These are phyloP conservation scores for Solanum chmielewskii DNA, from an alignment of 257 asterid genomes.

Conservation along the genomic window DNA sequence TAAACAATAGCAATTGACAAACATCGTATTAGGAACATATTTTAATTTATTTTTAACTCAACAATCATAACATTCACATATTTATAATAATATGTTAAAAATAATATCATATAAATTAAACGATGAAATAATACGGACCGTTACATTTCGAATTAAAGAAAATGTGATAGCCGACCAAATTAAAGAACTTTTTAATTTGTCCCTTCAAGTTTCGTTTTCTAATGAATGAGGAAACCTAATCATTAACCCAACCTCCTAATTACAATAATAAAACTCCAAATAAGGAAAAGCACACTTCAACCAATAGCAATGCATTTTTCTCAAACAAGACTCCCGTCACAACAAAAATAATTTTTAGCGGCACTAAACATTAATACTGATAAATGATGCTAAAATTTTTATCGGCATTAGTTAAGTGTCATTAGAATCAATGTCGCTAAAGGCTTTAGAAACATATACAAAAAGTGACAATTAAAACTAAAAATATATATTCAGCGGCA, in stretches of 20 bases:
- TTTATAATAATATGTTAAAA: neutral
- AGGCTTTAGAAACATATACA: no score
- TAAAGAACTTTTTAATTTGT: neutral
- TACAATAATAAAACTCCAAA: neutral
- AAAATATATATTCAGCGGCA: no score
- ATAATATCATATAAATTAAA: neutral
- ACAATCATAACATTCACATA: neutral
- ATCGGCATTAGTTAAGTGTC: no score
- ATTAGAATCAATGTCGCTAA: no score
- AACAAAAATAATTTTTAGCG: neutral
- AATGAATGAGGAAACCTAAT: conserved; percentile 30
- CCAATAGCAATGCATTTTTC: neutral
- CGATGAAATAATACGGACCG: neutral
- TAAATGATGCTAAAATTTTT: accelerated
- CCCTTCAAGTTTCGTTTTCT: conserved; percentile 1
- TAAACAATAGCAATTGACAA: neutral
- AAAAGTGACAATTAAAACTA: accelerated
- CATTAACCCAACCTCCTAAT: conserved; percentile 23
- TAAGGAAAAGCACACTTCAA: neutral
- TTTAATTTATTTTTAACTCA: neutral
- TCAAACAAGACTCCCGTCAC: neutral
- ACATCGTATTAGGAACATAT: neutral
- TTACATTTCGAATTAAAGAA: neutral
- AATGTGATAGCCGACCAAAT: conserved; percentile 5
- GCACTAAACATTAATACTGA: accelerated